Percentiles rank a stretch among this genome's conserved stretches.
Evolutionary conservation across 2,329 filamentous ascomycete species (phyloP).

Genomic region (Exserohilum rostratum): DNA sequence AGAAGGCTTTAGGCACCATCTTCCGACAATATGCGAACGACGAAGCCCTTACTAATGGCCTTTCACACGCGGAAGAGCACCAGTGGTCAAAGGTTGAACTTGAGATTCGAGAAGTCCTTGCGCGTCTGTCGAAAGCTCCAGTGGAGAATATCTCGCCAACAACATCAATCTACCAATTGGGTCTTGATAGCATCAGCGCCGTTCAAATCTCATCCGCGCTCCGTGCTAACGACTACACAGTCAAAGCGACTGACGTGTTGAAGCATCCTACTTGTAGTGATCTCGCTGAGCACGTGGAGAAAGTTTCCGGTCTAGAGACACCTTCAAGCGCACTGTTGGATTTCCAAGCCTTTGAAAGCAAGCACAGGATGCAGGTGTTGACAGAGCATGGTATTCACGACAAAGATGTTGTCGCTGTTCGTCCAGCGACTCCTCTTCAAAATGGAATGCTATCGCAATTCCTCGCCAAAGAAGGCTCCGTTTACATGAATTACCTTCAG

Average conservation of each 20-base stretch:
- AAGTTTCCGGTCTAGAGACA: not conserved
- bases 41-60: not conserved
- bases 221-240: slow-evolving; percentile 61
- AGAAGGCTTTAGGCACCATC: slow-evolving; percentile 36
- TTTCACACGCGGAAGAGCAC: slow-evolving; percentile 12
- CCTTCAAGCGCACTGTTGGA: slow-evolving; percentile 44
- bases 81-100: slow-evolving; percentile 61
- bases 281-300: slow-evolving; percentile 35
- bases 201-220: slow-evolving; percentile 75
- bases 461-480: slow-evolving; percentile 65
- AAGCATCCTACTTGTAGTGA: slow-evolving; percentile 53
- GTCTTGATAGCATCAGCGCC: slow-evolving; percentile 88
- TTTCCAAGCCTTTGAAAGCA: slow-evolving; percentile 59
- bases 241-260: slow-evolving; percentile 77
- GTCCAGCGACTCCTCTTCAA: slow-evolving; percentile 82
- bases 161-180: slow-evolving; percentile 84
- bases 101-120: slow-evolving; percentile 62
- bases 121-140: slow-evolving; percentile 62
- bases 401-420: slow-evolving; percentile 60
- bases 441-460: slow-evolving; percentile 80
- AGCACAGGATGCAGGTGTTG: slow-evolving; percentile 47
- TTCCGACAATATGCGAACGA: slow-evolving; percentile 34
- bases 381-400: slow-evolving; percentile 37
- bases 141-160: slow-evolving; percentile 59
- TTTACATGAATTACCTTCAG: slow-evolving; percentile 78